Percentiles rank a stretch among this genome's conserved stretches.
These are phyloP conservation scores for Yamadazyma conglobata DNA, from an alignment of 1,139 yeast species.

Conservation along the genomic window DNA sequence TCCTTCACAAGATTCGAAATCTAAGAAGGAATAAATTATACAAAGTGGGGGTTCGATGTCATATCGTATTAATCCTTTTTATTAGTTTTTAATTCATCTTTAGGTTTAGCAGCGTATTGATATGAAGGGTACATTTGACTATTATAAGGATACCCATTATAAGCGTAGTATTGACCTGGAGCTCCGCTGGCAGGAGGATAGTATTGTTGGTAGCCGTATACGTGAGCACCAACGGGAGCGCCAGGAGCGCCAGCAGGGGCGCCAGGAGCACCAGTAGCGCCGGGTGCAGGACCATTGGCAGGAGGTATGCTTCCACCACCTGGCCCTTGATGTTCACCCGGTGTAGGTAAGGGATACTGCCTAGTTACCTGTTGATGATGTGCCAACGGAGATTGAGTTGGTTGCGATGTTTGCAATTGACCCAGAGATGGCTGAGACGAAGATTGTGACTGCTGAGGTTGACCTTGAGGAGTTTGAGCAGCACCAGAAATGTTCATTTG, in stretches of 20 bases:
- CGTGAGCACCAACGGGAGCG: conserved; percentile 3
- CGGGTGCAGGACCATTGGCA: no score
- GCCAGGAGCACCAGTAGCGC: conserved; percentile 2
- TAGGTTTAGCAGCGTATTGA: conserved; percentile 10
- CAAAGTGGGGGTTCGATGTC: no score
- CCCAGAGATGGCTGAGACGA: no score
- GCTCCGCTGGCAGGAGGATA: conserved; percentile 10
- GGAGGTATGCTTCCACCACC: not conserved
- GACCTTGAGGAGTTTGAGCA: conserved; percentile 7
- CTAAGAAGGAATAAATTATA: no score
- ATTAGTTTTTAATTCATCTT: conserved; percentile 11
- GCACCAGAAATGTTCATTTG: conserved; percentile 11
- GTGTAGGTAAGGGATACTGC: conserved; percentile 1
- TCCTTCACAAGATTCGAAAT: no score
- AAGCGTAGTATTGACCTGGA: conserved; percentile 17
- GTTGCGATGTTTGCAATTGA: not conserved
- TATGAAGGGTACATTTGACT: conserved; percentile 21
- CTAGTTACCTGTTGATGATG: not conserved
- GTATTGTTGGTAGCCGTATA: conserved; percentile 19
- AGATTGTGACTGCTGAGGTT: conserved; percentile 15
- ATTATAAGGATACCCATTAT: conserved; percentile 20
- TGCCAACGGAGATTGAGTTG: not conserved
- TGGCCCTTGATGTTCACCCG: not conserved
- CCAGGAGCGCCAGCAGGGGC: conserved; percentile 9
- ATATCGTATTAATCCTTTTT: conserved; percentile 8